Evolutionary conservation across 148 eudicot genomes (phyloP), one percentile per base, ranked within the genome.

Genomic region (Fagopyrum homotropicum): DNA sequence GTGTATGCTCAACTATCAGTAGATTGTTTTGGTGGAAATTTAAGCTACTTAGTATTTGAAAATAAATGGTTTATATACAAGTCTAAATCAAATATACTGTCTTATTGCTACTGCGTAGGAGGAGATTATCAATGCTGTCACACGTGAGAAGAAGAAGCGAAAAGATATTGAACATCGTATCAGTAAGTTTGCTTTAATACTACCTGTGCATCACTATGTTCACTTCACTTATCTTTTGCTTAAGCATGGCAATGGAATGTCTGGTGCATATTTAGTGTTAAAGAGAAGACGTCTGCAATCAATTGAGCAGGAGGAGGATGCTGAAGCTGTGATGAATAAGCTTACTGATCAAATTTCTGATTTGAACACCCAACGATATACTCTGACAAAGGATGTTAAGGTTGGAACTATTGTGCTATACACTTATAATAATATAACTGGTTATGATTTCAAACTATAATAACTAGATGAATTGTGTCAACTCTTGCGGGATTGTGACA

Each of bases 311-410:
- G 96, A 86, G 84, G 95, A 88, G 69, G 82, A 84, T 79, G 70
- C 85, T 73, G 93, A 87, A 73, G 74, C 82, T 60, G 76, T 82
- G 69, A 77, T 90, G 57, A 83, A 77, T 73, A 86, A 79, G 77
- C 92, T 94, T 52, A 75, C 78, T 80, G 90, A 83, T 52, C 76
- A 83, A 69, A 88, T 83, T 73, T 79, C 78, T 71, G 84, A 77
- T 64, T 64, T 87, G 80, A 91, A 94, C 61, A 46, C 73, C 70
- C 81, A 82, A 82, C 80, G 97, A 66, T 83, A 85, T 60, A 78
- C 79, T 71, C 84, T 79, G 83, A 89, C 87, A 12, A 78, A 86
- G 50, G 83, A 90, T 59, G 79, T 90, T 16, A 91, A 94, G 91
- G 98, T 91, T 45, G 9, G 55, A 47, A 72, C 8, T 72, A 9